A percentile compares a stretch with the other conserved stretches of the same genome.
Evolutionary conservation across 495 filamentous ascomycete genomes (phyloP).

Genomic region (Penicillium verhagenii): DNA sequence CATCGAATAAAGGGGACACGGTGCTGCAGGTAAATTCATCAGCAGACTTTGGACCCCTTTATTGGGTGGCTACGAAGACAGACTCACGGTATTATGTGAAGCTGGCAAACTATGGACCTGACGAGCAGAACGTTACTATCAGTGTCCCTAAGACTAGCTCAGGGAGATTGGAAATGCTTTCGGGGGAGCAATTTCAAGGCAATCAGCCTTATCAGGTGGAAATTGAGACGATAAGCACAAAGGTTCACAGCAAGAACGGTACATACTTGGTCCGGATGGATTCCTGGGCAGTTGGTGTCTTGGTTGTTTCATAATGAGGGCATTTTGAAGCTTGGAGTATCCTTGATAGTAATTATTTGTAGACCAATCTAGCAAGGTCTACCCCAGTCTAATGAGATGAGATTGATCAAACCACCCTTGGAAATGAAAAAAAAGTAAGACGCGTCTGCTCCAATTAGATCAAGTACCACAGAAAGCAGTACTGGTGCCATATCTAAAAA

Average conservation of each 20-base stretch:
- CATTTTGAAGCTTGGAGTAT: too few relatives aligned
- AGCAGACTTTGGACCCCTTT: constrained; percentile 51
- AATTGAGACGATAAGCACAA: constrained; percentile 11
- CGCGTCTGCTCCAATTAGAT: background rate
- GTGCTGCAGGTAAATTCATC: constrained; percentile 49
- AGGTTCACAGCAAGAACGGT: constrained; percentile 10
- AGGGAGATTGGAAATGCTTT: constrained; percentile 28
- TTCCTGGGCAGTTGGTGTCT: constrained; percentile 31
- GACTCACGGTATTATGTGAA: constrained; percentile 34
- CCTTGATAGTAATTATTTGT: background rate
- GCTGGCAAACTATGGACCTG: constrained; percentile 30
- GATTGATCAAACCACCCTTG: too few relatives aligned
- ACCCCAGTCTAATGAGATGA: too few relatives aligned
- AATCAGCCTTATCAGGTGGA: constrained; percentile 26
- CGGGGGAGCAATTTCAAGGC: constrained; percentile 18
- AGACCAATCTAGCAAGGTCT: too few relatives aligned
- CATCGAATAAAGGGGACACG: constrained; percentile 52
- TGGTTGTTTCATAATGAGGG: constrained; percentile 19
- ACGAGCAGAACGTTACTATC: constrained; percentile 23
- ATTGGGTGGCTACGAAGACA: constrained; percentile 54
- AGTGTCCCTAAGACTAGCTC: constrained; percentile 24
- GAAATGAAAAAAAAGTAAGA: background rate
- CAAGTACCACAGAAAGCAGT: background rate
- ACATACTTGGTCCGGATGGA: constrained; percentile 27
- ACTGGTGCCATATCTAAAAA: background rate